Conservation (phyloP, 805 yeast genomes). For the Pichia occidentalis region DNA sequence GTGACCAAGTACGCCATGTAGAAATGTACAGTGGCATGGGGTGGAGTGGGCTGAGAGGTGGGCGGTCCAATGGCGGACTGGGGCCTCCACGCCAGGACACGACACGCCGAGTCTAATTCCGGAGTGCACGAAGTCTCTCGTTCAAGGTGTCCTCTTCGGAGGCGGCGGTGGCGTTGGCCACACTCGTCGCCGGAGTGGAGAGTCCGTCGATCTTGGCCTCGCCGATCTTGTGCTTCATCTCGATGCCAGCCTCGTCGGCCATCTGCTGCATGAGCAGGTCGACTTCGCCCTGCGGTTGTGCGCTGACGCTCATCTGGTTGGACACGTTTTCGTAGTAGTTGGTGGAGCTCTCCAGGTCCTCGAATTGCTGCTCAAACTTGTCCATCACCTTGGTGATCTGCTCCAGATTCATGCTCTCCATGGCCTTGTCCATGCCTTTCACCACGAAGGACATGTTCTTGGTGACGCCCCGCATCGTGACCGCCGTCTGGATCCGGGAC, state of each 20-base stretch:
- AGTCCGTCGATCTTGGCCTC: slow-evolving; percentile 48
- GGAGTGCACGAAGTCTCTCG: slow-evolving; percentile 80
- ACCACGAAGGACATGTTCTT: slow-evolving; percentile 92
- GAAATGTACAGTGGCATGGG: no score
- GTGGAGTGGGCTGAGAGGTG: no score
- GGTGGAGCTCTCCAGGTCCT: slow-evolving; percentile 89
- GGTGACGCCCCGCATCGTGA: slow-evolving; percentile 92
- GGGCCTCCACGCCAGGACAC: no score
- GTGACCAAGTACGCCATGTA: no score
- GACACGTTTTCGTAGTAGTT: slow-evolving; percentile 91
- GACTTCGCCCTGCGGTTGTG: slow-evolving; percentile 93
- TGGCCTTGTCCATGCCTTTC: slow-evolving; percentile 92
- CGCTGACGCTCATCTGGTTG: slow-evolving; percentile 75
- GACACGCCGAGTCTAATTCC: no score
- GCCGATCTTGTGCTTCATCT: slow-evolving; percentile 72
- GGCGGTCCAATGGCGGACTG: no score
- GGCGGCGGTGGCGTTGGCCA: slow-evolving; percentile 18
- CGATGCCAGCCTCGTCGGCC: slow-evolving; percentile 96
- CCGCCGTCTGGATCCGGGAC: slow-evolving; percentile 93
- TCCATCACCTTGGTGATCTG: slow-evolving; percentile 93
- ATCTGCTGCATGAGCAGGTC: slow-evolving; percentile 84
- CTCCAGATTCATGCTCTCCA: slow-evolving; percentile 93
- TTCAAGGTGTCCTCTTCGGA: slow-evolving; percentile 75
- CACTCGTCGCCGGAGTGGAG: slow-evolving; percentile 25
- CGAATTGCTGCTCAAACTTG: slow-evolving; percentile 92